Evolutionary conservation across 176 grass and related monocot species (phyloP).

Genomic region (Cocos nucifera): DNA sequence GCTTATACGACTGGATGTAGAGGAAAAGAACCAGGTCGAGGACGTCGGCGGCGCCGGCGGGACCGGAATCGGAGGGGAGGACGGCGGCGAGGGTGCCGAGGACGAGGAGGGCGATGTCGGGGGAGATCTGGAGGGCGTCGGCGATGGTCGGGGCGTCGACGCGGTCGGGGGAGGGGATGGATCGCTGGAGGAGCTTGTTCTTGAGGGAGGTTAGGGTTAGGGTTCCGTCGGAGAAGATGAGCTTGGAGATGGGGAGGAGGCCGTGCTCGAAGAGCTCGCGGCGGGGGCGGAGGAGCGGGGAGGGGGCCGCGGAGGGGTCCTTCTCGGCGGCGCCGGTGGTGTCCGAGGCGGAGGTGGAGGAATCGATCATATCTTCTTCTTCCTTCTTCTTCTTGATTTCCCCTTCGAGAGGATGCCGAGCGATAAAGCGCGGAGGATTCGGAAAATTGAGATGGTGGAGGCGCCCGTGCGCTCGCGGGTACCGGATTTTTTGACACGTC

Average conservation of each 20-base stretch:
- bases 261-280: constrained; percentile 90
- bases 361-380: constrained; percentile 1
- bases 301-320: not conserved
- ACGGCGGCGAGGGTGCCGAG: constrained; percentile 70
- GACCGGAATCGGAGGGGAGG: constrained; percentile 47
- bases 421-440: too few species aligned
- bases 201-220: constrained; percentile 52
- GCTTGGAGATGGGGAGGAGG: constrained; percentile 79
- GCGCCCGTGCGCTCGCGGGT: too few species aligned
- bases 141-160: constrained; percentile 43
- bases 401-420: not conserved
- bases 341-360: not conserved
- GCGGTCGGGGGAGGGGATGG: constrained; percentile 20
- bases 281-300: constrained; percentile 54
- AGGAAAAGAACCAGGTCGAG: constrained; percentile 79
- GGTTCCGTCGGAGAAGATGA: constrained; percentile 70
- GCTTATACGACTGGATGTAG: constrained; percentile 84
- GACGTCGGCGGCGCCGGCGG: constrained; percentile 41
- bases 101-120: constrained; percentile 52
- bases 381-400: not conserved
- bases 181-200: constrained; percentile 41
- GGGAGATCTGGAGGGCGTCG: constrained; percentile 80
- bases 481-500: too few species aligned
- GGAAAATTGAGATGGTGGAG: too few species aligned
- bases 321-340: not conserved